phyloP scores from a whole-genome alignment of 2,329 filamentous ascomycete genomes.

The Alternaria conjuncta region DNA sequence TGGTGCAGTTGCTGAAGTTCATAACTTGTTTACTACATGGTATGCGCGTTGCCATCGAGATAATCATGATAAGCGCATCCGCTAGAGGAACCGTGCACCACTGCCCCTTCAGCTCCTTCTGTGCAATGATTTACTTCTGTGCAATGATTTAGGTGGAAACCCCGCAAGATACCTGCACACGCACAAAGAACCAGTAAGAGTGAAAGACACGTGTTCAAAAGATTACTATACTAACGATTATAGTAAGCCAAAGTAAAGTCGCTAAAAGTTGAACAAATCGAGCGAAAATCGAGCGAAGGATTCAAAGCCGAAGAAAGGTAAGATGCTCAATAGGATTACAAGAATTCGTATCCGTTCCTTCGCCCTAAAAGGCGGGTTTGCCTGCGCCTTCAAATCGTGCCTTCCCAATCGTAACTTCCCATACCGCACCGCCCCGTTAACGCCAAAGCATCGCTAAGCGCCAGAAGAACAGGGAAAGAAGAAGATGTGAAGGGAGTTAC shows the following conservation, averaged over 20 bases:
- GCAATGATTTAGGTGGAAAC: too few species aligned
- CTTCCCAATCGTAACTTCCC: not conserved
- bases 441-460: not conserved
- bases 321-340: not conserved
- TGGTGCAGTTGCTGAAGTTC: too few species aligned
- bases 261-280: not conserved
- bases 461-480: not conserved
- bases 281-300: not conserved
- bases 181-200: too few species aligned
- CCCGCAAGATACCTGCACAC: too few species aligned
- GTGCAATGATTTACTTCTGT: too few species aligned
- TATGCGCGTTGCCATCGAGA: too few species aligned
- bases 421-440: not conserved
- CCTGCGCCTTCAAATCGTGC: not conserved
- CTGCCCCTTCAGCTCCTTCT: too few species aligned
- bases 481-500: not conserved
- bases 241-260: not conserved
- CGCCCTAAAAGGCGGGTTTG: not conserved
- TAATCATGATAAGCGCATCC: too few species aligned
- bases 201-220: not conserved
- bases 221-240: not conserved
- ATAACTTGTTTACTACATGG: too few species aligned
- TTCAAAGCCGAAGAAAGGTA: not conserved
- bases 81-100: too few species aligned
- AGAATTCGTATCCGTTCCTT: not conserved